These are phyloP conservation scores for Gigaspora rosea DNA, from an alignment of 192 early-diverging fungal species.

Conservation along the genomic window DNA sequence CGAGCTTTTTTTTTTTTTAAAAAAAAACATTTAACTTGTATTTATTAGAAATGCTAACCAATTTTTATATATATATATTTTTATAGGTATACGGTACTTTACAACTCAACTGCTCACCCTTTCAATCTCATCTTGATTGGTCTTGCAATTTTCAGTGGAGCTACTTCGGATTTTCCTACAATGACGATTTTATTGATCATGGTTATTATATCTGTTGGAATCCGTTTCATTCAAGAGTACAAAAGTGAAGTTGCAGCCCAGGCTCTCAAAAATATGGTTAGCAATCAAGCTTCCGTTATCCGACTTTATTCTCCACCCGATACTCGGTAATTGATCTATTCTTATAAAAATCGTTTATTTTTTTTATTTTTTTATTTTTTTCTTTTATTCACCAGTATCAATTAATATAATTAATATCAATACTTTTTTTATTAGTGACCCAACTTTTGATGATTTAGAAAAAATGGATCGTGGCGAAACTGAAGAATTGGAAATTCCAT, in stretches of 20 bases:
- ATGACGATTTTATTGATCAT: conserved; percentile 42
- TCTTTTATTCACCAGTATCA: background rate
- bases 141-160: conserved; percentile 36
- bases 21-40: too few relatives aligned
- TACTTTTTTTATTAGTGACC: conserved; percentile 27
- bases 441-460: conserved; percentile 37
- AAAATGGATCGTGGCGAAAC: conserved; percentile 32
- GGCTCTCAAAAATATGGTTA: conserved; percentile 40
- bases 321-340: background rate
- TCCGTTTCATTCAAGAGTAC: conserved; percentile 50
- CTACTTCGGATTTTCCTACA: conserved; percentile 35
- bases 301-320: conserved; percentile 41
- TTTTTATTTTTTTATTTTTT: background rate
- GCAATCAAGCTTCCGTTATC: conserved; percentile 38
- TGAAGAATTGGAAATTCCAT: conserved; percentile 38
- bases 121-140: conserved; percentile 45
- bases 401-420: too few relatives aligned
- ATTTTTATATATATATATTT: background rate
- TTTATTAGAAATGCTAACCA: background rate
- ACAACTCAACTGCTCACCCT: conserved; percentile 44
- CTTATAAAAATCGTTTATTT: background rate
- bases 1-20: background rate
- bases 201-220: conserved; percentile 39
- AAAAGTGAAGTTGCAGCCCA: conserved; percentile 38
- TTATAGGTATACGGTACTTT: conserved; percentile 40